Percentiles rank a stretch among this genome's conserved stretches.
phyloP scores from a whole-genome alignment of 495 filamentous ascomycete species.

The Hapsidospora chrysogenum region DNA sequence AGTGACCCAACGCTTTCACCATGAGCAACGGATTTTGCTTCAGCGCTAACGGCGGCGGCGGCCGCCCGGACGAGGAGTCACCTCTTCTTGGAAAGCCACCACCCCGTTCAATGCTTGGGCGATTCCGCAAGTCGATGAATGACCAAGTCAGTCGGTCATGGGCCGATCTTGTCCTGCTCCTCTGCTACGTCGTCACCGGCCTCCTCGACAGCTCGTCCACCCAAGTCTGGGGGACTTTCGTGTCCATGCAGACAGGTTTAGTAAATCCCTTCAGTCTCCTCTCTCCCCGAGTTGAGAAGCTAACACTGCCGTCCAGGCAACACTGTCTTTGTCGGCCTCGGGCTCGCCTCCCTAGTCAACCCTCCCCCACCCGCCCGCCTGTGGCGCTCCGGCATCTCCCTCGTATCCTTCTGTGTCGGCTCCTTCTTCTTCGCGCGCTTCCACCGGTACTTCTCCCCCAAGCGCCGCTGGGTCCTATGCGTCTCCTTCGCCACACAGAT shows the following conservation, averaged over 20 bases:
- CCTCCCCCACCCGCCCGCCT: conserved; percentile 38
- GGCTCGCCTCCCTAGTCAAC: conserved; percentile 35
- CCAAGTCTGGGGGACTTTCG: conserved; percentile 59
- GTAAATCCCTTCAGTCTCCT: no score
- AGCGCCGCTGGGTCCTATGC: conserved; percentile 44
- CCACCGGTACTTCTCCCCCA: conserved; percentile 38
- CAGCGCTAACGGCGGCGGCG: background rate
- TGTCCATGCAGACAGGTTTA: conserved; percentile 66
- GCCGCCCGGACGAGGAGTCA: conserved; percentile 18
- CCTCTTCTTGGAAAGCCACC: conserved; percentile 16
- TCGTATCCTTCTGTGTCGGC: conserved; percentile 49
- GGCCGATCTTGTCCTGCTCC: conserved; percentile 44
- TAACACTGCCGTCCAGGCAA: conserved; percentile 25
- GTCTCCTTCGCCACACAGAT: conserved; percentile 41
- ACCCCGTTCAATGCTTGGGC: background rate
- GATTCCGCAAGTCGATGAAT: conserved; percentile 24
- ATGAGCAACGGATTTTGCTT: background rate
- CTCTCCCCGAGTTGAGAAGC: background rate
- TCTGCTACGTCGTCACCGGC: conserved; percentile 58
- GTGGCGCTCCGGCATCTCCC: conserved; percentile 48
- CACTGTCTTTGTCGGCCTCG: conserved; percentile 58
- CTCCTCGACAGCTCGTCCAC: conserved; percentile 56
- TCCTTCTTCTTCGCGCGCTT: conserved; percentile 45
- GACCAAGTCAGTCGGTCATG: conserved; percentile 33
- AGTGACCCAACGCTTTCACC: background rate